These are phyloP conservation scores for Knufia petricola DNA, from an alignment of 2,329 filamentous ascomycete species.

Conservation along the genomic window DNA sequence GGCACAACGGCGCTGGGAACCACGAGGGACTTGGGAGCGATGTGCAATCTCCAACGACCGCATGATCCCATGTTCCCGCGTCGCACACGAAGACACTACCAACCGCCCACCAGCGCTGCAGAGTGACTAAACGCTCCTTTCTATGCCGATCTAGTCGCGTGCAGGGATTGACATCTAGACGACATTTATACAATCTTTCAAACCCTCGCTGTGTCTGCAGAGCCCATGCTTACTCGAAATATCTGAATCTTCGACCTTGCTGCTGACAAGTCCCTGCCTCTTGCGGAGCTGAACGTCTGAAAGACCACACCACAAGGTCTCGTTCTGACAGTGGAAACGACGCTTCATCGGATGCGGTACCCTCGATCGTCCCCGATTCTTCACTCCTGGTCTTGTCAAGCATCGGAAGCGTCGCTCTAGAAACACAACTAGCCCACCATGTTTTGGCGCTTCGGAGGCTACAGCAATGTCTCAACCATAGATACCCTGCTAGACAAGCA, in stretches of 20 bases:
- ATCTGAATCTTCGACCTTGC: background rate
- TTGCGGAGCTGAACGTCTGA: too few relatives aligned
- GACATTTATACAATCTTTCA: background rate
- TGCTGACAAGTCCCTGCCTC: too few relatives aligned
- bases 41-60: constrained; percentile 4
- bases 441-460: constrained; percentile 99
- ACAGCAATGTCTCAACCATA: constrained; percentile 93
- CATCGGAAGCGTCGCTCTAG: background rate
- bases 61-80: background rate
- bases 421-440: constrained; percentile 49
- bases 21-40: background rate
- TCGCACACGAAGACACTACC: background rate
- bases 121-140: background rate
- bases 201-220: background rate
- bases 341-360: background rate
- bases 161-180: too few relatives aligned
- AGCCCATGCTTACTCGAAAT: background rate
- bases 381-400: background rate
- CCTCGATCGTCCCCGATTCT: background rate
- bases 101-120: background rate
- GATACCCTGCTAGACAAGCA: constrained; percentile 93
- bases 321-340: too few relatives aligned
- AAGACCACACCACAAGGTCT: too few relatives aligned
- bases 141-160: background rate
- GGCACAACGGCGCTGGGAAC: too few relatives aligned